Base-by-base conservation (phyloP, 202 grass and related monocot genomes). In the Zizania palustris region DNA sequence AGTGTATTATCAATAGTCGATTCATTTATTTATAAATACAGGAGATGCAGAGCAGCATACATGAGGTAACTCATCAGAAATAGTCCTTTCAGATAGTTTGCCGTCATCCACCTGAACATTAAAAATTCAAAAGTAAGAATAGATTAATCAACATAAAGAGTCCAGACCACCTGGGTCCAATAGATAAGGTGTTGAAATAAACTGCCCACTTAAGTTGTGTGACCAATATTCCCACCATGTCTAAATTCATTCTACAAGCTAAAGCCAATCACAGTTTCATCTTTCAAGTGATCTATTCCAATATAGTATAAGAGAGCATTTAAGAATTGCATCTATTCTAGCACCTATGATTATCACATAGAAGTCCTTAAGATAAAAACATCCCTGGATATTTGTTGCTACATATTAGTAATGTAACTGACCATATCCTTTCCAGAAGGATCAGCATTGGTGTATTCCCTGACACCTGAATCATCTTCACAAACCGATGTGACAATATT, bases 41-140 rank as follows among this genome's bases (percentile, higher is more conserved):
- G 49, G 70, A 69, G 34, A 41, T 71, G 53, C 54, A 65, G 12
- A 80, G 11, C 20, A 44, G 36, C 82, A 86, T 78, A 82, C 88
- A 76, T 93, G 82, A 60, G 83, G 91, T 74, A 89, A 55, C 60
- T 95, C 89, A 53, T 90, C 89, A 80, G 87, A 98, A 64, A 92
- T 74, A 78, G 87, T 92, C 60, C 85, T 84, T 82, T 95, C 96
- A 76, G 91, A 92, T 63, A 90, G 85, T 63, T 98, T 99, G 78
- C 83, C 85, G 40, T 89, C 96, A 74, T 98, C 92, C 61, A 82
- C 87, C 92, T 95, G 66, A 67, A 87, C 16, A 74, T 69, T 8
- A 82, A 78, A 36, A 67, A 78, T 65, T 42, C 22, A 79, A 53
- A 65, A 58, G 45, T 69, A 38, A 85, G 63, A 45, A 46, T 15